Evolutionary conservation across 2,329 filamentous ascomycete species (phyloP).

Genomic region (Thelonectria discophora): DNA sequence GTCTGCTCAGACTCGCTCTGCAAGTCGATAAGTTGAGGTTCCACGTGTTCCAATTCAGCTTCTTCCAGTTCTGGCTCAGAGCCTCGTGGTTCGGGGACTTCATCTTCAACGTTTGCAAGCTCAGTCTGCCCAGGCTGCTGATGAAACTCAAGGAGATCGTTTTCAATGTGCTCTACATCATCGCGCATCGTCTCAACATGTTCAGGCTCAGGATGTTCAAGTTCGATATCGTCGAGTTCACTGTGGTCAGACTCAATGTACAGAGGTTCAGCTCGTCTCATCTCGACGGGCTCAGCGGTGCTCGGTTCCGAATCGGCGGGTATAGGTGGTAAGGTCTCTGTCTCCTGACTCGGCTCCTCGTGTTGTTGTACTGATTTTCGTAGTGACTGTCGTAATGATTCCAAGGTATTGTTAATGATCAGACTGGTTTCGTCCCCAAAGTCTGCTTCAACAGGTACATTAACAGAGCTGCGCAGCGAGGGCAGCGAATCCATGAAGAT

Average conservation of each 20-base stretch:
- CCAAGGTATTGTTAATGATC: slow-evolving; percentile 65
- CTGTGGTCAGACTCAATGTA: not conserved
- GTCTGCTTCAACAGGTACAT: slow-evolving; percentile 51
- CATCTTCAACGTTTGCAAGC: not conserved
- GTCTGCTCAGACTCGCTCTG: not conserved
- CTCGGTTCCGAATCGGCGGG: slow-evolving; percentile 2
- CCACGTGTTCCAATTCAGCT: not conserved
- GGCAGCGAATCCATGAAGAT: slow-evolving; percentile 65
- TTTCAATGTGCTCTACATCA: not conserved
- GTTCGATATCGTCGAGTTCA: not conserved
- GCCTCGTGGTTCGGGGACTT: not conserved
- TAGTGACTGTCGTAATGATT: slow-evolving; percentile 55
- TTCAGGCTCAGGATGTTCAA: not conserved
- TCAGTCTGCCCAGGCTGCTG: not conserved
- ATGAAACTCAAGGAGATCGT: not conserved
- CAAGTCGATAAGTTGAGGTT: not conserved
- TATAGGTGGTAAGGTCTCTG: slow-evolving; percentile 7
- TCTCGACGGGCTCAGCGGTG: not conserved
- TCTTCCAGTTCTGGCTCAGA: not conserved
- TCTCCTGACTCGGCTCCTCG: slow-evolving; percentile 20
- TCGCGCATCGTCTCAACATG: not conserved
- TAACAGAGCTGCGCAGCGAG: slow-evolving; percentile 50
- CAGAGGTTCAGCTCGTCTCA: not conserved
- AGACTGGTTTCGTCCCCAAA: slow-evolving; percentile 65
- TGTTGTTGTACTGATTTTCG: slow-evolving; percentile 28